A percentile compares a stretch with the other conserved stretches of the same genome.
These are phyloP conservation scores for Fragilariopsis cylindrus DNA, from an alignment of 108 stramenopile genomes.

Conservation along the genomic window DNA sequence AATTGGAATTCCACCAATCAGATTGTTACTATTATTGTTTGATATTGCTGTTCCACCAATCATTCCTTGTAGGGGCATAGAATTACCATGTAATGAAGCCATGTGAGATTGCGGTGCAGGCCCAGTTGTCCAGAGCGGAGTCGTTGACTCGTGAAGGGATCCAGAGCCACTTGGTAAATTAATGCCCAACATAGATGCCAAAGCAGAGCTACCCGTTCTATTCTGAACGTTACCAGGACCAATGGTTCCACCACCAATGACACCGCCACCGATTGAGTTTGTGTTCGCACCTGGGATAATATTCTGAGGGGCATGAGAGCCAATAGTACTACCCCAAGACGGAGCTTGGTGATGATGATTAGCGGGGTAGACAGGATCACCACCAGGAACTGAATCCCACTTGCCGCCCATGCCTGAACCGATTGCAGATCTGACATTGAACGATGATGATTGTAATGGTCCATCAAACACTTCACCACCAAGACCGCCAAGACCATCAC, in stretches of 20 bases:
- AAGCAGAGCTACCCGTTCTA: conserved; percentile 60
- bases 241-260: conserved; percentile 39
- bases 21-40: conserved; percentile 27
- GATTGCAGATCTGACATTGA: conserved; percentile 24
- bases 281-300: conserved; percentile 5
- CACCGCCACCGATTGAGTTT: conserved; percentile 38
- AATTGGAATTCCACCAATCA: conserved; percentile 65
- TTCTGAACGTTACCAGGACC: conserved; percentile 42
- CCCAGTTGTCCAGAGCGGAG: conserved; percentile 35
- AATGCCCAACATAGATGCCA: conserved; percentile 87
- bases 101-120: conserved; percentile 35
- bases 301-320: conserved; percentile 5
- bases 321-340: conserved; percentile 19
- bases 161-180: conserved; percentile 78
- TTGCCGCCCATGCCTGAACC: conserved; percentile 48
- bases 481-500: conserved; percentile 35
- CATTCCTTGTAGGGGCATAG: conserved; percentile 47
- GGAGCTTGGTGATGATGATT: conserved; percentile 8
- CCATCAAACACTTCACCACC: conserved; percentile 64
- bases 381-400: conserved; percentile 33
- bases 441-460: conserved; percentile 22
- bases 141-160: conserved; percentile 61
- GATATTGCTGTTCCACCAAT: conserved; percentile 34
- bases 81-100: conserved; percentile 52
- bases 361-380: conserved; percentile 16